Conservation (phyloP, 306 rosid species). For the Prunus campanulata region DNA sequence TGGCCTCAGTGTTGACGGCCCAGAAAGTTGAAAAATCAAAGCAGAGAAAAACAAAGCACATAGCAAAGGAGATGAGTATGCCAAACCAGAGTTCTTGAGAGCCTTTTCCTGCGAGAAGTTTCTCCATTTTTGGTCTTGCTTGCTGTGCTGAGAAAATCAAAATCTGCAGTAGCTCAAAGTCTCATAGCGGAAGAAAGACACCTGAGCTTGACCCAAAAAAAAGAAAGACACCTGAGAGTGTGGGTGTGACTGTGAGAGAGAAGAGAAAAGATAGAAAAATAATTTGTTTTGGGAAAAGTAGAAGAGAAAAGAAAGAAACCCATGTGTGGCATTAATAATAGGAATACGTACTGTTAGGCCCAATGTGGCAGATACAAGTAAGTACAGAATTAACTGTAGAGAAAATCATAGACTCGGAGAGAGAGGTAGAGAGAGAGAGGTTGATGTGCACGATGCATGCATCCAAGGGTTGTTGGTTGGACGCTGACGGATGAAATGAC, state of each 20-base stretch:
- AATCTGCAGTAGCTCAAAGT: neutral
- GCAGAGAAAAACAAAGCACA: constrained; percentile 32
- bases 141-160: neutral
- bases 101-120: constrained; percentile 22
- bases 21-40: constrained; percentile 41
- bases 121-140: constrained; percentile 36
- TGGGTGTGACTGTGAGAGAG: neutral
- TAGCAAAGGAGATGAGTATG: constrained; percentile 38
- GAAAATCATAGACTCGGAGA: neutral
- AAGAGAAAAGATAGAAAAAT: neutral
- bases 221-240: neutral
- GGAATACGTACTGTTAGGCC: neutral
- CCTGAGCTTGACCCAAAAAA: too few relatives aligned
- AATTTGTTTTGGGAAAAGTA: neutral
- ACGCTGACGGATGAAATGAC: too few relatives aligned
- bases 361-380: neutral
- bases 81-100: constrained; percentile 42
- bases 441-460: too few relatives aligned
- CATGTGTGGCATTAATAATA: neutral
- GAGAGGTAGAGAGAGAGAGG: too few relatives aligned
- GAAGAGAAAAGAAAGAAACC: neutral
- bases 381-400: neutral
- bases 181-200: neutral
- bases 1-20: constrained; percentile 12
- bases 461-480: too few relatives aligned